Evolutionary conservation across 2,329 filamentous ascomycete species (phyloP).

Genomic region (Xylariaceae sp.): DNA sequence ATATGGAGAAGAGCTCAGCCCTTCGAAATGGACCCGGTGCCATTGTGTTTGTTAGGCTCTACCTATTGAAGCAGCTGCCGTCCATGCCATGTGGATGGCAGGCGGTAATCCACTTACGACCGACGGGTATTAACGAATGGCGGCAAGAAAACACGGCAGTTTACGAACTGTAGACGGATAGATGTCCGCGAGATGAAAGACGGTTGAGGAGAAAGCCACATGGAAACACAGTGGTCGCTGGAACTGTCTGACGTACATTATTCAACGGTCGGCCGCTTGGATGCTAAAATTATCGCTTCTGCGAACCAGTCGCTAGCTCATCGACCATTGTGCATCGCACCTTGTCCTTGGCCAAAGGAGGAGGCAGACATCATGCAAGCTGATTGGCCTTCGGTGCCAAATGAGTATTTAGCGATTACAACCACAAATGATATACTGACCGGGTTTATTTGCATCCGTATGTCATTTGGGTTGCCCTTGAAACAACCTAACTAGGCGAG

Average conservation of each 20-base stretch:
- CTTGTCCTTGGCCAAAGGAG: constrained; percentile 1
- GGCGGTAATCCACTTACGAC: constrained; percentile 23
- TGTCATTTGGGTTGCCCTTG: too few species aligned
- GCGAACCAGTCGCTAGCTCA: constrained; percentile 3
- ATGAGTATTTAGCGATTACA: constrained; percentile 5
- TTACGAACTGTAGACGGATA: constrained; percentile 18
- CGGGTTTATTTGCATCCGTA: not conserved
- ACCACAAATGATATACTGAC: constrained; percentile 1
- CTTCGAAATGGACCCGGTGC: constrained; percentile 21
- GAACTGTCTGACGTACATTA: not conserved
- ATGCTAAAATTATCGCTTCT: constrained; percentile 12
- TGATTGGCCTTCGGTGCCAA: constrained; percentile 7
- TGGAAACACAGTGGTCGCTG: constrained; percentile 8
- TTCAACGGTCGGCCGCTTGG: constrained; percentile 5
- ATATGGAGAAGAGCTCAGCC: constrained; percentile 17
- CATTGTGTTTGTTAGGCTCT: constrained; percentile 13
- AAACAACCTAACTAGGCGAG: too few species aligned
- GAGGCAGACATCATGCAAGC: constrained; percentile 4
- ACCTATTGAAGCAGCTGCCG: constrained; percentile 13
- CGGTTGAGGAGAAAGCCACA: constrained; percentile 15
- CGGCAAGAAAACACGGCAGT: constrained; percentile 22
- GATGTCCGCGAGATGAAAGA: constrained; percentile 16
- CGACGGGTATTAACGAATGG: constrained; percentile 21
- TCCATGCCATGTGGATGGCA: constrained; percentile 23
- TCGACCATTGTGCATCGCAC: constrained; percentile 9